A percentile compares a stretch with the other conserved stretches of the same genome.
These are phyloP conservation scores for Phytophthora cactorum DNA, from an alignment of 352 stramenopile genomes.

Conservation along the genomic window DNA sequence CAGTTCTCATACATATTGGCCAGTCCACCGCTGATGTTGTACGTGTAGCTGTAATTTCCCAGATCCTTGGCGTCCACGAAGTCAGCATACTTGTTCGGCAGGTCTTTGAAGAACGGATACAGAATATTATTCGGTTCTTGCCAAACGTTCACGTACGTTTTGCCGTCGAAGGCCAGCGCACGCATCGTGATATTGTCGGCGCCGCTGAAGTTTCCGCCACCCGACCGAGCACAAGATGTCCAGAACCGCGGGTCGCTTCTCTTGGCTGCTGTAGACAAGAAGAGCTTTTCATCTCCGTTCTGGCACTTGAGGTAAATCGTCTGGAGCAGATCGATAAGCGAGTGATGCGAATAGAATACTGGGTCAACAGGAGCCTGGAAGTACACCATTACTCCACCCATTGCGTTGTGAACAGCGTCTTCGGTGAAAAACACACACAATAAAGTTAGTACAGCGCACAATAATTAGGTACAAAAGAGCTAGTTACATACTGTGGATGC, in stretches of 20 bases:
- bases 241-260: slow-evolving; percentile 43
- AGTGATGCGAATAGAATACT: slow-evolving; percentile 62
- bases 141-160: slow-evolving; percentile 45
- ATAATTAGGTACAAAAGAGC: background rate
- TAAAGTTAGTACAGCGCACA: background rate
- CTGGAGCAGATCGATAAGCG: slow-evolving; percentile 50
- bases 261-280: slow-evolving; percentile 34
- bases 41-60: slow-evolving; percentile 64
- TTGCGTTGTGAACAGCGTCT: slow-evolving; percentile 49
- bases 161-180: slow-evolving; percentile 7
- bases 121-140: slow-evolving; percentile 42
- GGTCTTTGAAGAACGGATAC: slow-evolving; percentile 68
- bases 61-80: slow-evolving; percentile 59
- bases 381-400: slow-evolving; percentile 51
- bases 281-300: slow-evolving; percentile 26
- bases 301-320: slow-evolving; percentile 69
- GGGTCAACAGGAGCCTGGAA: slow-evolving; percentile 53
- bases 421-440: background rate
- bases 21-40: slow-evolving; percentile 49
- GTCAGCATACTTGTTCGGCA: slow-evolving; percentile 45
- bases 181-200: slow-evolving; percentile 44
- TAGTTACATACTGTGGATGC: slow-evolving; percentile 48
- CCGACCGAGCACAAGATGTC: slow-evolving; percentile 35
- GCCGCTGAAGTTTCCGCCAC: slow-evolving; percentile 25
- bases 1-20: slow-evolving; percentile 62